Percentiles rank a stretch among this genome's conserved stretches.
phyloP scores from a whole-genome alignment of 768 basidiomycete species.

The Hortiboletus flavorubellus region DNA sequence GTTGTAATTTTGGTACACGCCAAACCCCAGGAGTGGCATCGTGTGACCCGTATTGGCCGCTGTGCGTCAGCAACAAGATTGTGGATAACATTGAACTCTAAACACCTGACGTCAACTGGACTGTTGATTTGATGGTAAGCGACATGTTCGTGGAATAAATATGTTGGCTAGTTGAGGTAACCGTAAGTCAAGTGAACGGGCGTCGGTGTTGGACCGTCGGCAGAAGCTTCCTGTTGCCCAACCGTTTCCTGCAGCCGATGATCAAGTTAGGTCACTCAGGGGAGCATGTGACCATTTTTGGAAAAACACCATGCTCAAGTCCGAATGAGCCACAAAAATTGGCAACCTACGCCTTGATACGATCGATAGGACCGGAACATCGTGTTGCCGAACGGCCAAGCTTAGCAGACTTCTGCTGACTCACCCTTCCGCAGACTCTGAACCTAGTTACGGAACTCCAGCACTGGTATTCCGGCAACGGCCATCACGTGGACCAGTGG shows the following conservation, averaged over 20 bases:
- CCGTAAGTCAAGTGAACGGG: conserved; percentile 2
- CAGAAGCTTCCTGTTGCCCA: background rate
- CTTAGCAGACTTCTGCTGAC: background rate
- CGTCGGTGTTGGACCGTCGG: conserved; percentile 2
- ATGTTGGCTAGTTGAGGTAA: conserved; percentile 16
- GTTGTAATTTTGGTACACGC: conserved; percentile 65
- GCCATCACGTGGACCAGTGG: background rate
- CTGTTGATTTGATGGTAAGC: conserved; percentile 30
- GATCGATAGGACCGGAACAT: background rate
- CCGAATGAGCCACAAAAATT: background rate
- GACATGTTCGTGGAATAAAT: conserved; percentile 14
- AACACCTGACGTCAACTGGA: conserved; percentile 37
- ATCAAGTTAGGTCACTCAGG: background rate
- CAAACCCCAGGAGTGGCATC: conserved; percentile 69
- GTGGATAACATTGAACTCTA: conserved; percentile 8
- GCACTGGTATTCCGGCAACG: conserved; percentile 7
- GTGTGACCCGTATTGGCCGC: conserved; percentile 38
- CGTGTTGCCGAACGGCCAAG: background rate
- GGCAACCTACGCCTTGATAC: background rate
- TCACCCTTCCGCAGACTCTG: background rate
- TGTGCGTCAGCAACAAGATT: background rate
- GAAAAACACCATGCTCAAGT: background rate
- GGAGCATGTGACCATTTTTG: background rate
- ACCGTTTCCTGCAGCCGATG: background rate
- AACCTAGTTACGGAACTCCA: conserved; percentile 10